A percentile compares a stretch with the other conserved stretches of the same genome.
These are phyloP conservation scores for Cytidiella melzeri DNA, from an alignment of 768 basidiomycete species.

Conservation along the genomic window DNA sequence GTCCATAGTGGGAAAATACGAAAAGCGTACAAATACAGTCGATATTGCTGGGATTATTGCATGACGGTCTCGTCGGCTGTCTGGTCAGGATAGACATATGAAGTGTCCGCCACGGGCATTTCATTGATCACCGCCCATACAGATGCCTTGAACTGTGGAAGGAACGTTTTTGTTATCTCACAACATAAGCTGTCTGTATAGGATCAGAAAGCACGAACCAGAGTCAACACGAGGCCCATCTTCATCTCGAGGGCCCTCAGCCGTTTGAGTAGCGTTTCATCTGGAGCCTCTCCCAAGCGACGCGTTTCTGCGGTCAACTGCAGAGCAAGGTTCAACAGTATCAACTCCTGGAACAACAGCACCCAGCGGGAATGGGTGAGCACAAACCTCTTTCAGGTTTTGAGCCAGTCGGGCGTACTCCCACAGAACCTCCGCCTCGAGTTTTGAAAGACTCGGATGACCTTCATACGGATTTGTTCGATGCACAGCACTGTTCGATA, in stretches of 20 bases:
- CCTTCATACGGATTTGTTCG: slow-evolving; percentile 66
- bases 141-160: slow-evolving; percentile 82
- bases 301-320: slow-evolving; percentile 68
- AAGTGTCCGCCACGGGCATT: slow-evolving; percentile 38
- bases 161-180: neutral
- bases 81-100: slow-evolving; percentile 16
- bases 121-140: slow-evolving; percentile 93
- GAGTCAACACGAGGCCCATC: slow-evolving; percentile 90
- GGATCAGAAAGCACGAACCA: slow-evolving; percentile 52
- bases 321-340: neutral
- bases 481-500: slow-evolving; percentile 37
- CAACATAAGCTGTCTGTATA: too few relatives aligned
- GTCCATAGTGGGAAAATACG: neutral
- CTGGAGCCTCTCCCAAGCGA: slow-evolving; percentile 65
- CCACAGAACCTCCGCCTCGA: slow-evolving; percentile 83
- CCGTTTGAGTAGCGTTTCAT: slow-evolving; percentile 67
- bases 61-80: slow-evolving; percentile 20
- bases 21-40: neutral
- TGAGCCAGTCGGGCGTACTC: slow-evolving; percentile 87
- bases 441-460: slow-evolving; percentile 56
- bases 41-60: slow-evolving; percentile 4
- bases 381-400: slow-evolving; percentile 68
- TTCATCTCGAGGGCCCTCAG: slow-evolving; percentile 84
- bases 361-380: neutral
- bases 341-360: neutral